These are phyloP conservation scores for Sinapis alba DNA, from an alignment of 441 rosid genomes.

Conservation along the genomic window DNA sequence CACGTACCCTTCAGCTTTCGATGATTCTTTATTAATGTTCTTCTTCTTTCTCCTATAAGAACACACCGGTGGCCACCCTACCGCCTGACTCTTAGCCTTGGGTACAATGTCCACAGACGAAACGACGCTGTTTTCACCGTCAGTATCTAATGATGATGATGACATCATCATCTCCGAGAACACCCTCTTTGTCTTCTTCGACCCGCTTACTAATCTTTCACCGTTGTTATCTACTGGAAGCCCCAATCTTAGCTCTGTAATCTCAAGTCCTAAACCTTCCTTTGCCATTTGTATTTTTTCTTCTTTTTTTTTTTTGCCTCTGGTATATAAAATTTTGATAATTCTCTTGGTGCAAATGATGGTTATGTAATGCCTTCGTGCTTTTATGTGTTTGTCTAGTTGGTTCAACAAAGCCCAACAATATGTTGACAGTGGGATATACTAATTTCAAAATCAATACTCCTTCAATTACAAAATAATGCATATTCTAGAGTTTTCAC, in stretches of 20 bases:
- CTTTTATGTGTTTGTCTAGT: slow-evolving; percentile 6
- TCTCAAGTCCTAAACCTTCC: slow-evolving; percentile 63
- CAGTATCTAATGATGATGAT: slow-evolving; percentile 16
- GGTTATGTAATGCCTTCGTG: slow-evolving; percentile 2
- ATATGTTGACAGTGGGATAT: slow-evolving; percentile 13
- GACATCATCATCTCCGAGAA: slow-evolving; percentile 50
- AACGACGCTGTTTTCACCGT: slow-evolving; percentile 29
- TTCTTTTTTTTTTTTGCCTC: not conserved
- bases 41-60: slow-evolving; percentile 61
- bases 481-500: too few species aligned
- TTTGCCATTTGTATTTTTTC: slow-evolving; percentile 40
- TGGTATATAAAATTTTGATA: not conserved
- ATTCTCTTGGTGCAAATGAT: slow-evolving; percentile 16
- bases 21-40: not conserved
- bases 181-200: slow-evolving; percentile 64
- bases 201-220: not conserved
- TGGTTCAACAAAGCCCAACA: slow-evolving; percentile 8
- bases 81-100: slow-evolving; percentile 51
- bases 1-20: slow-evolving; percentile 45
- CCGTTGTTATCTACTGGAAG: slow-evolving; percentile 48
- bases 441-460: not conserved
- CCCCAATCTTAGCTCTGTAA: slow-evolving; percentile 81
- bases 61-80: slow-evolving; percentile 92
- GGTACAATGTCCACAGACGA: not conserved
- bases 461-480: too few species aligned